phyloP scores from a whole-genome alignment of 2,329 filamentous ascomycete species.

The Mycogone perniciosa region DNA sequence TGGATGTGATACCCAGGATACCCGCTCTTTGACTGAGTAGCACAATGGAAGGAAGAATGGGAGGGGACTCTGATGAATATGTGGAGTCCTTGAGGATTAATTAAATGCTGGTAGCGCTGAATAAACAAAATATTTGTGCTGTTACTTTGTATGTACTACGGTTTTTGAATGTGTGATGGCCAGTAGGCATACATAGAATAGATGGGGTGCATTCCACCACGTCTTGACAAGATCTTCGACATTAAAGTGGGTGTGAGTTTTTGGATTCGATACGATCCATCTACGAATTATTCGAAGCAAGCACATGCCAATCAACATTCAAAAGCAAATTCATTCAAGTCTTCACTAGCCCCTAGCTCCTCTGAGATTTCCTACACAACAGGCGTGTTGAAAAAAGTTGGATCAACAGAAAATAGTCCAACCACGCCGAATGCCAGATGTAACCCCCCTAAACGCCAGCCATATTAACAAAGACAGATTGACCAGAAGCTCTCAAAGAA shows the following conservation, averaged over 20 bases:
- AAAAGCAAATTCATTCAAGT: background rate
- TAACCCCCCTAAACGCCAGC: conserved; percentile 30
- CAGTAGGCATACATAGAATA: too few species aligned
- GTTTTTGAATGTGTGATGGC: too few species aligned
- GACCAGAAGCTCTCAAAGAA: conserved; percentile 19
- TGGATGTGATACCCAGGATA: conserved; percentile 17
- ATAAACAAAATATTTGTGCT: too few species aligned
- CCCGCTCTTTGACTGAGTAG: conserved; percentile 9
- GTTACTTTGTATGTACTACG: too few species aligned
- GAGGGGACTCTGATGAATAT: background rate
- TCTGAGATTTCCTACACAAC: too few species aligned
- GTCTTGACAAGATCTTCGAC: too few species aligned
- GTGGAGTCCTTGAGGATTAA: background rate
- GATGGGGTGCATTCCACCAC: too few species aligned
- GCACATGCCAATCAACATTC: background rate
- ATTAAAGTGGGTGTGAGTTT: too few species aligned
- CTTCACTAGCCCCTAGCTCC: background rate
- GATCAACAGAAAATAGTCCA: conserved; percentile 18
- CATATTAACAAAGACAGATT: conserved; percentile 16
- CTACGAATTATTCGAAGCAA: too few species aligned
- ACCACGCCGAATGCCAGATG: conserved; percentile 27
- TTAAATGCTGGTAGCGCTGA: conserved; percentile 1
- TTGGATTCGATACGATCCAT: too few species aligned
- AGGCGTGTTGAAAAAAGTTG: background rate
- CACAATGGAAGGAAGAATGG: conserved; percentile 5